Conservation (phyloP, 2,329 filamentous ascomycete genomes). For the Raffaelea albimanens region DNA sequence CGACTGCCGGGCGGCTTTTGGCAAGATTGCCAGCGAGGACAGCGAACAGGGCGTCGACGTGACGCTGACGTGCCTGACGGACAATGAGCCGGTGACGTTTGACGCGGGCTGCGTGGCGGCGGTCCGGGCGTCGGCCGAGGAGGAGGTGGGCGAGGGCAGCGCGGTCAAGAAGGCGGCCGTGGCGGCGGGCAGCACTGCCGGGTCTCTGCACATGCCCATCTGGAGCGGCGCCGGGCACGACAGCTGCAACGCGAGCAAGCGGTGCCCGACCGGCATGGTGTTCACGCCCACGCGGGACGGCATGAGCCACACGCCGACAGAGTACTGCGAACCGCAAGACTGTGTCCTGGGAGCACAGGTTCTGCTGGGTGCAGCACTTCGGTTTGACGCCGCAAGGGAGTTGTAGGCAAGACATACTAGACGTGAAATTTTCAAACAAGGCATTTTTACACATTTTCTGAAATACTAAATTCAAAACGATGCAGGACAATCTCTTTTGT, state of each 20-base stretch:
- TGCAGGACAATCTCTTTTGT: too few relatives aligned
- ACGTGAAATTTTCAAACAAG: too few relatives aligned
- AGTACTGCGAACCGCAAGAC: constrained; percentile 24
- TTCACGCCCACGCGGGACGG: constrained; percentile 27
- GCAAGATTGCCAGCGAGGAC: constrained; percentile 42
- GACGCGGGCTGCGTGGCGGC: constrained; percentile 57
- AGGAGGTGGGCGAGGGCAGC: not conserved
- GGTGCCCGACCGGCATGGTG: constrained; percentile 28
- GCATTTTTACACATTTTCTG: too few relatives aligned
- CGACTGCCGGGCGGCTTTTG: constrained; percentile 31
- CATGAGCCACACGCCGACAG: constrained; percentile 26
- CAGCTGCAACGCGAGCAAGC: constrained; percentile 24
- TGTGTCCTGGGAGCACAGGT: constrained; percentile 21
- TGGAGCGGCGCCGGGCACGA: constrained; percentile 30
- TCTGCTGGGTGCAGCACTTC: constrained; percentile 17
- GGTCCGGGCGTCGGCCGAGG: constrained; percentile 48
- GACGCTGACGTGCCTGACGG: constrained; percentile 50
- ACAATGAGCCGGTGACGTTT: constrained; percentile 53
- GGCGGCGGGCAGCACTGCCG: not conserved
- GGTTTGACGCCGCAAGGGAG: constrained; percentile 12
- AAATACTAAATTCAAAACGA: too few relatives aligned
- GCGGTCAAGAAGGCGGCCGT: not conserved
- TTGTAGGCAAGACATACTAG: not conserved
- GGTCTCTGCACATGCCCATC: constrained; percentile 18
- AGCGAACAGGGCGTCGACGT: constrained; percentile 41